These are phyloP conservation scores for Penicillium cinerascens DNA, from an alignment of 495 filamentous ascomycete genomes.

Conservation along the genomic window DNA sequence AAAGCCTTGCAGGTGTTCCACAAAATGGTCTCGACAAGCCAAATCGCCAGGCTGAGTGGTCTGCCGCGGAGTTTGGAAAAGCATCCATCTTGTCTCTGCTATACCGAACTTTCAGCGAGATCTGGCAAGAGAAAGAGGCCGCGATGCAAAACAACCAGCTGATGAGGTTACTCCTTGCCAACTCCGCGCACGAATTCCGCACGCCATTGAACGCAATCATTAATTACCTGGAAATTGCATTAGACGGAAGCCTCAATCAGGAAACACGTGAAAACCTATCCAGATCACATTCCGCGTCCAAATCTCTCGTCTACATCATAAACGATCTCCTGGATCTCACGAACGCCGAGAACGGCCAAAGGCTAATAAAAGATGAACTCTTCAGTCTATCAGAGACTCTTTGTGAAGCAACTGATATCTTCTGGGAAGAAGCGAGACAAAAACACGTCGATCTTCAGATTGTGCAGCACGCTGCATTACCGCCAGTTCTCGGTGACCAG, in stretches of 20 bases:
- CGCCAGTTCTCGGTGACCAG: slow-evolving; percentile 79
- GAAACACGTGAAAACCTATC: slow-evolving; percentile 84
- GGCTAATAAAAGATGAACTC: slow-evolving; percentile 71
- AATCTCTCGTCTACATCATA: slow-evolving; percentile 87
- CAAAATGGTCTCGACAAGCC: neutral
- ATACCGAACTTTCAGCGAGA: slow-evolving; percentile 81
- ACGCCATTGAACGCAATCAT: slow-evolving; percentile 92
- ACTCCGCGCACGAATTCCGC: slow-evolving; percentile 87
- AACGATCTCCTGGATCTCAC: slow-evolving; percentile 90
- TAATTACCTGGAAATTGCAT: slow-evolving; percentile 87
- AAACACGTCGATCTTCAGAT: slow-evolving; percentile 69
- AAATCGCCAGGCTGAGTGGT: slow-evolving; percentile 28
- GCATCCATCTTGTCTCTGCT: slow-evolving; percentile 82
- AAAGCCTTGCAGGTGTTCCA: neutral
- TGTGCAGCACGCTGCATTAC: slow-evolving; percentile 65
- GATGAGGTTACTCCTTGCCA: slow-evolving; percentile 72
- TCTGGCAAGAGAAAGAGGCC: slow-evolving; percentile 86
- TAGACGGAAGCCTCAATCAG: slow-evolving; percentile 73
- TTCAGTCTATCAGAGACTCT: slow-evolving; percentile 74
- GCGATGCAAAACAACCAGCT: slow-evolving; percentile 75
- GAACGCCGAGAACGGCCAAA: slow-evolving; percentile 75
- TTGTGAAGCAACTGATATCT: slow-evolving; percentile 68
- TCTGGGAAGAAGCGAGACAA: slow-evolving; percentile 67
- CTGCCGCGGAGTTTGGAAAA: slow-evolving; percentile 61
- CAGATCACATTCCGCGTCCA: slow-evolving; percentile 84